These are phyloP conservation scores for Alisma plantagoaquatica DNA, from an alignment of 106 monocot genomes.

Conservation along the genomic window DNA sequence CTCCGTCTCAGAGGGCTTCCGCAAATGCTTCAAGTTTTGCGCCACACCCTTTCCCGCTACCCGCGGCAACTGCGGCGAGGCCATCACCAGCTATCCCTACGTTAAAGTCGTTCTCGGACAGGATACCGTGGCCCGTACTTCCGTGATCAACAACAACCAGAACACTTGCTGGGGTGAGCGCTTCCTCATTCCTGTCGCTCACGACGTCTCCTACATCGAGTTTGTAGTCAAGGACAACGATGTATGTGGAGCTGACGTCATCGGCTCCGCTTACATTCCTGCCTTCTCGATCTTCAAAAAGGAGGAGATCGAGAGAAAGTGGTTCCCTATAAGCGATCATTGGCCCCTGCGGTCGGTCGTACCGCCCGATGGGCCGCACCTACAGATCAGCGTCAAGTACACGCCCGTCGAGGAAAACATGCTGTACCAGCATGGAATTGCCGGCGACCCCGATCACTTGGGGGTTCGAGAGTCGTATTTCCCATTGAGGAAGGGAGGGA, in stretches of 20 bases:
- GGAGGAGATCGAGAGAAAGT: slow-evolving; percentile 11
- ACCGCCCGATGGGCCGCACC: too few species aligned
- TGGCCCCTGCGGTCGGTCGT: slow-evolving; percentile 4
- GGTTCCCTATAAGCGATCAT: slow-evolving; percentile 1
- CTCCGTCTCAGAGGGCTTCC: slow-evolving; percentile 38
- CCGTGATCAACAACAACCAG: slow-evolving; percentile 35
- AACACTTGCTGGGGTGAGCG: slow-evolving; percentile 35
- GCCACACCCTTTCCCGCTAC: slow-evolving; percentile 1
- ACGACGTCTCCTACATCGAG: slow-evolving; percentile 17
- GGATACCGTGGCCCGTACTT: slow-evolving; percentile 45
- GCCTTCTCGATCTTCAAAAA: neutral
- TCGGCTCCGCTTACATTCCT: slow-evolving; percentile 13
- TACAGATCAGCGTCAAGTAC: slow-evolving; percentile 7
- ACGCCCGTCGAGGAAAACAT: slow-evolving; percentile 5
- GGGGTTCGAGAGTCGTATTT: slow-evolving; percentile 8
- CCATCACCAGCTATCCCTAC: slow-evolving; percentile 59
- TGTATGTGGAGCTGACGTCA: slow-evolving; percentile 35
- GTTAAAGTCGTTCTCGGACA: slow-evolving; percentile 27
- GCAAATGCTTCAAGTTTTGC: slow-evolving; percentile 35
- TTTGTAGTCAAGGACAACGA: slow-evolving; percentile 60
- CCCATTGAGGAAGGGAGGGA: slow-evolving; percentile 1
- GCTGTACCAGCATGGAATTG: neutral
- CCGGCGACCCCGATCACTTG: neutral
- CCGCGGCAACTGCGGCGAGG: slow-evolving; percentile 5
- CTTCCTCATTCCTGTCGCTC: slow-evolving; percentile 45